These are phyloP conservation scores for Corallochytrium limacisporum DNA, from an alignment of 78 protist species.

Conservation along the genomic window DNA sequence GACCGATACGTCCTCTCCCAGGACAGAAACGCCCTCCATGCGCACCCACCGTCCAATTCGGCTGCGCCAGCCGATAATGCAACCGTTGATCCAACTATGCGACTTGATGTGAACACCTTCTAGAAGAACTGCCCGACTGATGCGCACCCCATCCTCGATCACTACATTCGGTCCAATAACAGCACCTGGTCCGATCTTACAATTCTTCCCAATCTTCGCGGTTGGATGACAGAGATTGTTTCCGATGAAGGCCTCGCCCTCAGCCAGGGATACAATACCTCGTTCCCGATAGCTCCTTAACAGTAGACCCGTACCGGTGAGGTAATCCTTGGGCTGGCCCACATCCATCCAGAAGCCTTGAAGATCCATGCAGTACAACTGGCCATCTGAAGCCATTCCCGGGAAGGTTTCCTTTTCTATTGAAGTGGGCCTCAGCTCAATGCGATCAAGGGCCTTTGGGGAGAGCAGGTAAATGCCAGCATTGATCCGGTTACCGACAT, in stretches of 20 bases:
- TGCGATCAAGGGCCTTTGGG: conserved; percentile 59
- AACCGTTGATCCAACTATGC: conserved; percentile 31
- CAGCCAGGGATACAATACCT: neutral
- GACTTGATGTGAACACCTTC: conserved; percentile 34
- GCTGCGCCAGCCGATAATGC: conserved; percentile 84
- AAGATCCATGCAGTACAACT: conserved; percentile 63
- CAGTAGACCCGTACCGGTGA: conserved; percentile 32
- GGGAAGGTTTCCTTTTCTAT: conserved; percentile 83
- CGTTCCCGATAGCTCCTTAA: neutral
- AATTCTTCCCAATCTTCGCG: conserved; percentile 60
- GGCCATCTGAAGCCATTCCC: conserved; percentile 53
- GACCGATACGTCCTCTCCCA: conserved; percentile 79
- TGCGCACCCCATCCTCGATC: conserved; percentile 50
- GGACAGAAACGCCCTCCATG: conserved; percentile 58
- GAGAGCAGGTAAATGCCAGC: conserved; percentile 84
- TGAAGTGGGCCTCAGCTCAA: conserved; percentile 43
- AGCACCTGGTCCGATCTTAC: conserved; percentile 78
- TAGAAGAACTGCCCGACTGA: conserved; percentile 17
- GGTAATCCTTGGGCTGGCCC: conserved; percentile 79
- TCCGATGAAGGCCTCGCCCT: conserved; percentile 7
- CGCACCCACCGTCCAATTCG: conserved; percentile 72
- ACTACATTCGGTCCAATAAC: conserved; percentile 59
- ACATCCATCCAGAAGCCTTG: conserved; percentile 92
- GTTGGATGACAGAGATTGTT: conserved; percentile 31
- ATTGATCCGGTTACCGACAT: conserved; percentile 82